Base-by-base conservation (phyloP, 129 eudicot species). In the Smallanthus sonchifolius region DNA sequence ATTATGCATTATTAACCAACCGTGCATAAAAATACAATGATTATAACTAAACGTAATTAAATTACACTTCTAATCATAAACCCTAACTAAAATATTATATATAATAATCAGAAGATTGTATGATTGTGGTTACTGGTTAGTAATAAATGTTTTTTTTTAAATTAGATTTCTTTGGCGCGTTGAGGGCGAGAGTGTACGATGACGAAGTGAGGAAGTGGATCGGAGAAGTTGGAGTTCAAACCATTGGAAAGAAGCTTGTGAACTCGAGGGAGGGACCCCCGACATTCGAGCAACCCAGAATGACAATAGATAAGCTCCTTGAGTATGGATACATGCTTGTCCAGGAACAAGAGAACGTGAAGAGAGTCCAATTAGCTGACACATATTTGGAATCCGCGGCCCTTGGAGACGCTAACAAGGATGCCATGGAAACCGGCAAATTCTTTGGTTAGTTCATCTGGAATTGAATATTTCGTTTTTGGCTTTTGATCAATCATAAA, bases 151-250 rank as follows among this genome's bases (percentile, higher is more conserved):
- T 2, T 54, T 19, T 11, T 66, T 16, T 61, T 7, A 13, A 17
- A 11, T 8, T 44, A 77, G 98, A 94, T 81, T 94, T 94, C 90
- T 94, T 94, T 16, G 98, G 98, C 5, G 98, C 98, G 0, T 73
- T 94, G 93, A 94, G 98, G 93, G 92, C 98, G 2, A 83, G 98
- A 81, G 98, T 94, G 78, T 94, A 94, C 64, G 98, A 94, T 24
- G 98, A 94, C 45, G 97, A 88, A 69, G 98, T 94, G 79, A 85
- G 98, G 83, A 85, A 90, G 79, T 94, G 96, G 96, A 82, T 91
- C 3, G 71, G 74, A 11, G 82, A 79, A 0, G 79, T 83, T 30
- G 98, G 98, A 36, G 83, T 91, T 34, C 87, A 94, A 0, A 6
- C 2, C 2, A 81, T 94, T 2, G 96, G 97, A 16, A 91, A 90